These are phyloP conservation scores for Corrigiola litoralis DNA, from an alignment of 179 eudicot species.

Conservation along the genomic window DNA sequence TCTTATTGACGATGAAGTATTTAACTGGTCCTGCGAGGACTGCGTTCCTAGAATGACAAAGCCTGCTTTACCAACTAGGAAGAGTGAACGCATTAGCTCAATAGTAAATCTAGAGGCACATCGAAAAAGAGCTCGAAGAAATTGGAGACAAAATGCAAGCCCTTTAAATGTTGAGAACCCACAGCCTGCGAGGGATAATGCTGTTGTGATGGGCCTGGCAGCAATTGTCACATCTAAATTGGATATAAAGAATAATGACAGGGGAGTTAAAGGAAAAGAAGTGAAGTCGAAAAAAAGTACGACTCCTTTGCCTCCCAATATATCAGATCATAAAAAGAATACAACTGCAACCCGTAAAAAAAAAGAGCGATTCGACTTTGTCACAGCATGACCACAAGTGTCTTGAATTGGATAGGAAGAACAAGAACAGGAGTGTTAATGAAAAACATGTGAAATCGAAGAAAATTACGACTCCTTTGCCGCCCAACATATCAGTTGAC, in stretches of 20 bases:
- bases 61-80: conserved; percentile 8
- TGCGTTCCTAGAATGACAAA: conserved; percentile 21
- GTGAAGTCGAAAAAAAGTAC: not conserved
- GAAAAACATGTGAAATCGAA: not conserved
- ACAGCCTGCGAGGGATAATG: not conserved
- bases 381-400: not conserved
- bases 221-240: not conserved
- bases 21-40: conserved; percentile 34
- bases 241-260: not conserved
- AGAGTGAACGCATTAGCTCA: conserved; percentile 16
- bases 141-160: not conserved
- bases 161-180: not conserved
- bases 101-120: conserved; percentile 1
- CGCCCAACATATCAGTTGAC: not conserved
- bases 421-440: not conserved
- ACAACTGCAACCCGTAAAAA: not conserved
- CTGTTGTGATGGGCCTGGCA: not conserved
- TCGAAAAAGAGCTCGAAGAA: conserved; percentile 13
- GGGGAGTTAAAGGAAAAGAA: not conserved
- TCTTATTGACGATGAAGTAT: conserved; percentile 23
- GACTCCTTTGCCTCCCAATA: not conserved
- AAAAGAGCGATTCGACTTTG: not conserved
- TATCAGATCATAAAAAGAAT: not conserved
- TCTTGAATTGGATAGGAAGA: not conserved
- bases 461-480: not conserved